Evolutionary conservation across 2,329 filamentous ascomycete species (phyloP).

Genomic region (Pseudogymnoascus sp.): DNA sequence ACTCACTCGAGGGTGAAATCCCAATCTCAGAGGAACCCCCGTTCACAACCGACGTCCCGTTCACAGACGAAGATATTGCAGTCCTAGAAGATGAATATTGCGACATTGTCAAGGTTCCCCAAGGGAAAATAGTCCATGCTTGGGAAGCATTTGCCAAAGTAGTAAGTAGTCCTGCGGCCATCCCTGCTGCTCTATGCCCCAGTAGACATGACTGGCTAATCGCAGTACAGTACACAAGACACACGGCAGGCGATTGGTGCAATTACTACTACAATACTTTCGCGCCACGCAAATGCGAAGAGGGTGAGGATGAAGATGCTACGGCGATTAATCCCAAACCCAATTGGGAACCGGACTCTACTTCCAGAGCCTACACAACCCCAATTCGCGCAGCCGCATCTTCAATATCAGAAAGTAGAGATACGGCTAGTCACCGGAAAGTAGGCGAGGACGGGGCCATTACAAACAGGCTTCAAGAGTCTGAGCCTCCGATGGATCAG

Average conservation of each 20-base stretch:
- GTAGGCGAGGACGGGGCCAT: not conserved
- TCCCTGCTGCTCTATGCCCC: not conserved
- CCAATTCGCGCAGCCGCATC: not conserved
- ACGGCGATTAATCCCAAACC: not conserved
- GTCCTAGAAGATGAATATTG: constrained; percentile 18
- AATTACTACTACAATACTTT: constrained; percentile 24
- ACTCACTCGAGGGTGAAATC: not conserved
- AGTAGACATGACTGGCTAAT: constrained; percentile 5
- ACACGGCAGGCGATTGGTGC: constrained; percentile 29
- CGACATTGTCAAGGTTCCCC: constrained; percentile 20
- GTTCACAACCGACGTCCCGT: constrained; percentile 11
- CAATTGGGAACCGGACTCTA: not conserved
- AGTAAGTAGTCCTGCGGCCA: constrained; percentile 16
- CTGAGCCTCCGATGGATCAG: not conserved
- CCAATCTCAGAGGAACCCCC: not conserved
- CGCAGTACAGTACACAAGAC: constrained; percentile 20
- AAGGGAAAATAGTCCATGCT: constrained; percentile 20
- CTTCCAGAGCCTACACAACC: not conserved
- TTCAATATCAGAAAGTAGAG: constrained; percentile 15
- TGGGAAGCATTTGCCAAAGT: constrained; percentile 23
- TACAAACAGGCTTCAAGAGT: not conserved
- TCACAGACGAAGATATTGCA: constrained; percentile 22
- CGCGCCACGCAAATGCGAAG: constrained; percentile 11
- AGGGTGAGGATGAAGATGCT: constrained; percentile 2
- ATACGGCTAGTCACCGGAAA: constrained; percentile 12